A percentile compares a stretch with the other conserved stretches of the same genome.
Evolutionary conservation across 2,329 filamentous ascomycete species (phyloP).

Genomic region (Diplodia corticola): DNA sequence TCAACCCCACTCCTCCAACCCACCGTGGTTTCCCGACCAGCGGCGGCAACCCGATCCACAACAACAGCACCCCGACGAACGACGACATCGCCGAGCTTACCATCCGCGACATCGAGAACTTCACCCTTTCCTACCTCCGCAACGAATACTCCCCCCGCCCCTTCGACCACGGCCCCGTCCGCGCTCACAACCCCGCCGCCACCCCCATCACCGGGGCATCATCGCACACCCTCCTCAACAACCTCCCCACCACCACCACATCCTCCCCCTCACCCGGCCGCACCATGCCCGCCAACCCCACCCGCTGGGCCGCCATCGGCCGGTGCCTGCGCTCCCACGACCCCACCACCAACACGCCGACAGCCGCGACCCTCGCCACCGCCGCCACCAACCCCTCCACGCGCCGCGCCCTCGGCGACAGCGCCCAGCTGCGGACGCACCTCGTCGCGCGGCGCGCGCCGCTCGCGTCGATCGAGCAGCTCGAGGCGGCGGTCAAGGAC

Average conservation of each 20-base stretch:
- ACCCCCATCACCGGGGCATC: too few species aligned
- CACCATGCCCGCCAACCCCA: background rate
- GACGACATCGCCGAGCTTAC: background rate
- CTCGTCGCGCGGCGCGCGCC: background rate
- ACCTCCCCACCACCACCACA: background rate
- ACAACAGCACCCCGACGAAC: background rate
- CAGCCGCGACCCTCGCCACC: background rate
- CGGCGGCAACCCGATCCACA: too few species aligned
- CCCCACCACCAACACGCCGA: background rate
- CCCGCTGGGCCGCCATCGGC: background rate
- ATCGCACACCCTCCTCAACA: too few species aligned
- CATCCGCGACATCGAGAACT: background rate
- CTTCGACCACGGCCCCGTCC: background rate
- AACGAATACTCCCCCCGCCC: constrained; percentile 1
- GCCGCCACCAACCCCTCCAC: background rate
- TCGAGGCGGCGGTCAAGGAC: background rate
- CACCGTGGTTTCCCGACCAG: too few species aligned
- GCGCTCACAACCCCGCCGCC: background rate
- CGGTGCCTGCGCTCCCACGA: background rate
- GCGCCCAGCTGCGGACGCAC: background rate
- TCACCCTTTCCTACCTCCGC: background rate
- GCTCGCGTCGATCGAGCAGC: background rate
- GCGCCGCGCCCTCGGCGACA: background rate
- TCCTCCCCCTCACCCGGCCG: background rate
- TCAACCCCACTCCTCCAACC: too few species aligned